A percentile compares a stretch with the other conserved stretches of the same genome.
Conservation (phyloP, 2,329 filamentous ascomycete genomes). For the Penicillium psychrosexuale region DNA sequence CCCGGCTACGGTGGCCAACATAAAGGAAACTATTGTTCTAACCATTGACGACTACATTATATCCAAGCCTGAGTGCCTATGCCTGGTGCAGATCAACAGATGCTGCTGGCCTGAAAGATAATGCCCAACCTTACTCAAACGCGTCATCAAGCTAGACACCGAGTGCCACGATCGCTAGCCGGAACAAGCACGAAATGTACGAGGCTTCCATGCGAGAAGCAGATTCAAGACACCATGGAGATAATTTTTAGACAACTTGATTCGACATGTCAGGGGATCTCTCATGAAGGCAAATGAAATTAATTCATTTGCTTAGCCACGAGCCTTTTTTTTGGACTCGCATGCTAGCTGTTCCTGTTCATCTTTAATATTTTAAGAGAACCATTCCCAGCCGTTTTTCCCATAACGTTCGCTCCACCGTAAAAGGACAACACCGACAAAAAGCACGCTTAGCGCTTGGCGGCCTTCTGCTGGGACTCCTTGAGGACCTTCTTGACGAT, state of each 20-base stretch:
- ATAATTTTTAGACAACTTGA: slow-evolving; percentile 11
- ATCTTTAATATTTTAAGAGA: slow-evolving; percentile 33
- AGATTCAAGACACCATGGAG: not conserved
- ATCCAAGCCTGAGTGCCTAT: not conserved
- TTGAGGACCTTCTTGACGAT: slow-evolving; percentile 99
- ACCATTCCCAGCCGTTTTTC: slow-evolving; percentile 38
- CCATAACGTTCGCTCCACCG: slow-evolving; percentile 35
- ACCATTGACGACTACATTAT: not conserved
- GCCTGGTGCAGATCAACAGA: not conserved
- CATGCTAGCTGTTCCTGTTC: slow-evolving; percentile 34
- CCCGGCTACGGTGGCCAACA: not conserved
- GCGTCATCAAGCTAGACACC: not conserved
- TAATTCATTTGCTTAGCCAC: slow-evolving; percentile 36
- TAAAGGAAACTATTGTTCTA: not conserved
- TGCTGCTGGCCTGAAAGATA: not conserved
- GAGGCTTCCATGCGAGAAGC: not conserved
- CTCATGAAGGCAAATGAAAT: slow-evolving; percentile 32
- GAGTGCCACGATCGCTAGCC: not conserved
- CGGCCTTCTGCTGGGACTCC: slow-evolving; percentile 77
- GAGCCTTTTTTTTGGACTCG: slow-evolving; percentile 25
- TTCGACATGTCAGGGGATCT: slow-evolving; percentile 19
- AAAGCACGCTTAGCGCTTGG: slow-evolving; percentile 44
- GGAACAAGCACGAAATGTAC: not conserved
- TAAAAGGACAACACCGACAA: slow-evolving; percentile 37
- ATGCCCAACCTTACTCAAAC: not conserved